Evolutionary conservation across 768 basidiomycete genomes (phyloP), one percentile per base, ranked within the genome.

Genomic region (Hortiboletus flavorubellus): DNA sequence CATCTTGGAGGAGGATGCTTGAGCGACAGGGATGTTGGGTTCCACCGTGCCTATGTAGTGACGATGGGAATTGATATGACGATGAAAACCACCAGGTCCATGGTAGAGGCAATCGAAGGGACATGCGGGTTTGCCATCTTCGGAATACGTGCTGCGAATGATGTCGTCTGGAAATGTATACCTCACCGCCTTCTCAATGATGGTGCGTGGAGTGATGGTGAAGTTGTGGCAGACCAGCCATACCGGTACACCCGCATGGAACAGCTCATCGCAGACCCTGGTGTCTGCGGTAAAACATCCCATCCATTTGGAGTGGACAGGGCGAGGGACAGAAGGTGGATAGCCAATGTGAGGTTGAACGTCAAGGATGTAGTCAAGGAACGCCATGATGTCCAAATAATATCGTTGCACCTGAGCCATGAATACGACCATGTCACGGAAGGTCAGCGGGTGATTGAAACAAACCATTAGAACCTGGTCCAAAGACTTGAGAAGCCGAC

Each of bases 241-340:
- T 7, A 57, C 45, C 0, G 52, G 57, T 10, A 62, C 45, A 15
- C 61, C 56, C 0, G 49, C 59, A 8, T 39, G 34, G 34, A 49
- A 58, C 8, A 50, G 49, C 1, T 29, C 41, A 4, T 60, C 10
- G 15, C 55, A 60, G 1, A 38, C 23, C 12, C 42, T 39, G 0
- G 23, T 44, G 30, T 57, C 33, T 1, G 4, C 23, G 3, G 52
- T 57, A 10, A 62, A 62, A 23, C 37, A 51, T 3, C 61, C 61
- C 59, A 62, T 60, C 59, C 55, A 62, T 2, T 33, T 12, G 15
- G 14, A 1, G 1, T 26, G 16, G 16, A 46, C 34, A 23, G 43
- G 23, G 49, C 6, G 21, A 14, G 15, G 21, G 3, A 16, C 15
- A 3, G 11, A 14, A 3, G 4, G 26, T 26, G 51, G 51, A 11